A percentile compares a stretch with the other conserved stretches of the same genome.
phyloP scores from a whole-genome alignment of 2,329 filamentous ascomycete genomes.

The Botryosphaeria agaves region DNA sequence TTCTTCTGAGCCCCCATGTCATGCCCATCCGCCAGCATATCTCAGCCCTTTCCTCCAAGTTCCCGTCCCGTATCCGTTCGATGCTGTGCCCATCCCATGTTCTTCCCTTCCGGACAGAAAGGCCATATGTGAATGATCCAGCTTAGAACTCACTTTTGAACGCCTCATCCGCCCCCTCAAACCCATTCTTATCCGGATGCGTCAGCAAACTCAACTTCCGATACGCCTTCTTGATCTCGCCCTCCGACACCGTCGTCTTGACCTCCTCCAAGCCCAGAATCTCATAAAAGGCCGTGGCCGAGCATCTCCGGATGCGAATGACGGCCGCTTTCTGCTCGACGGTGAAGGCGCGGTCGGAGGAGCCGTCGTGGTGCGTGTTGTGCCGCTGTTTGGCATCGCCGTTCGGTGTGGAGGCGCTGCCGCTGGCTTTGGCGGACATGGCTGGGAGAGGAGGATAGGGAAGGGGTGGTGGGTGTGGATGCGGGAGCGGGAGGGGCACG shows the following conservation, averaged over 20 bases:
- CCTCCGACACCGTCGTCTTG: conserved; percentile 49
- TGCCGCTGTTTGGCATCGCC: conserved; percentile 27
- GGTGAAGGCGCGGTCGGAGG: conserved; percentile 63
- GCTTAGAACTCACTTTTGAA: conserved; percentile 76
- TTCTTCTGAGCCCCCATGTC: too few species aligned
- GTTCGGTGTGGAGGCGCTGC: conserved; percentile 16
- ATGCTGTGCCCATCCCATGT: not conserved
- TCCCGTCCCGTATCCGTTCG: not conserved
- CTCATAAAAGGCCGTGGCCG: conserved; percentile 83
- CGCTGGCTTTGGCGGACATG: conserved; percentile 27
- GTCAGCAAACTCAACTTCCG: conserved; percentile 85
- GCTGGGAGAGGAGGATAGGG: conserved; percentile 2
- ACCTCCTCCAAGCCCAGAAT: conserved; percentile 61
- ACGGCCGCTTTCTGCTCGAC: conserved; percentile 85
- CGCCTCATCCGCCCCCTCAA: conserved; percentile 86
- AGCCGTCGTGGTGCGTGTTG: conserved; percentile 59
- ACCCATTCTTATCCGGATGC: conserved; percentile 97
- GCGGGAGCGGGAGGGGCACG: conserved; percentile 1
- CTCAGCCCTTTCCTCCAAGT: conserved; percentile 1
- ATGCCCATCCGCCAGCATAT: not conserved
- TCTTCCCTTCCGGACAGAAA: too few species aligned
- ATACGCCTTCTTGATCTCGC: conserved; percentile 95
- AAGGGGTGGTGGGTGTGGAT: conserved; percentile 3
- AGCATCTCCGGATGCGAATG: conserved; percentile 70
- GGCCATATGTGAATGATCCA: too few species aligned